phyloP scores from a whole-genome alignment of 768 basidiomycete species.

The Tulasnella sp. region DNA sequence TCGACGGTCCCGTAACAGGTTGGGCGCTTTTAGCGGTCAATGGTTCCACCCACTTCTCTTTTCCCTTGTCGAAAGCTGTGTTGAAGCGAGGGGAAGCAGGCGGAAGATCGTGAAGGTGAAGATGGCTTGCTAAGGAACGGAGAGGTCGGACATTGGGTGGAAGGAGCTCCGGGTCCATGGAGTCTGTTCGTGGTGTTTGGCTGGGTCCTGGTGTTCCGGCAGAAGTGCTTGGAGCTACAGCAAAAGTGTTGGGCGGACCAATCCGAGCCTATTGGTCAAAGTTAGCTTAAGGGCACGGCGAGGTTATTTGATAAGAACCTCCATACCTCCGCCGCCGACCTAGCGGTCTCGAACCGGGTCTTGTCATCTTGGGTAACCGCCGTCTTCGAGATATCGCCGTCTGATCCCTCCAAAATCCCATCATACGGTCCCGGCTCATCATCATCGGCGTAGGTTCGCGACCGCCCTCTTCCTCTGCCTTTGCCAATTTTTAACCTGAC shows the following conservation, averaged over 20 bases:
- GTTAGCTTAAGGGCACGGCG: neutral
- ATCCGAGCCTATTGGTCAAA: neutral
- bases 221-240: slow-evolving; percentile 11
- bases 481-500: slow-evolving; percentile 31
- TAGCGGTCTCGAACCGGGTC: slow-evolving; percentile 66
- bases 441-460: slow-evolving; percentile 43
- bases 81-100: slow-evolving; percentile 49
- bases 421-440: slow-evolving; percentile 66
- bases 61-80: slow-evolving; percentile 51
- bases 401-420: slow-evolving; percentile 63
- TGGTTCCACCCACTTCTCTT: neutral
- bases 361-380: slow-evolving; percentile 59
- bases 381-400: slow-evolving; percentile 73
- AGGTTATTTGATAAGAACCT: slow-evolving; percentile 29
- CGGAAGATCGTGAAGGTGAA: slow-evolving; percentile 31
- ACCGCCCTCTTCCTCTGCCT: slow-evolving; percentile 37
- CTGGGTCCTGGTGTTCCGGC: slow-evolving; percentile 35
- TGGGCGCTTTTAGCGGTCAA: slow-evolving; percentile 45
- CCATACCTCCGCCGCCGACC: slow-evolving; percentile 69
- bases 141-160: slow-evolving; percentile 23
- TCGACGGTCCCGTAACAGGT: slow-evolving; percentile 41
- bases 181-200: slow-evolving; percentile 39
- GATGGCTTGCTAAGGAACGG: slow-evolving; percentile 36
- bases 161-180: slow-evolving; percentile 18
- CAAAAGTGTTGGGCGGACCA: slow-evolving; percentile 12